These are phyloP conservation scores for Blastocystis sp. DNA, from an alignment of 352 stramenopile genomes.

Conservation along the genomic window DNA sequence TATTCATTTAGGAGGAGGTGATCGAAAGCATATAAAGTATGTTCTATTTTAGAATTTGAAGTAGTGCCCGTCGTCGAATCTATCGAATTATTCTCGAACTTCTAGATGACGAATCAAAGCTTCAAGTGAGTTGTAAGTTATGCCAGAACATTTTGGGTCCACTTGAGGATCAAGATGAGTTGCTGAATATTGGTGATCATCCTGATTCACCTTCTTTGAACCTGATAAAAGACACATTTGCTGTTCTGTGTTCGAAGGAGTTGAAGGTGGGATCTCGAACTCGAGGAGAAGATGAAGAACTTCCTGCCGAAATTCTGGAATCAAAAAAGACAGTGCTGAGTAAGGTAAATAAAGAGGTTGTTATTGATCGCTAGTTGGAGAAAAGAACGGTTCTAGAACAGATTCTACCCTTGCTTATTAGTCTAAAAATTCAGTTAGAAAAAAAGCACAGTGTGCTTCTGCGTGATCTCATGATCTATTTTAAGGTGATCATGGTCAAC, in stretches of 20 bases:
- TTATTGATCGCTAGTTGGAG: constrained; percentile 24
- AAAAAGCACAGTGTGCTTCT: constrained; percentile 14
- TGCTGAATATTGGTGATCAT: neutral
- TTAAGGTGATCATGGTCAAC: constrained; percentile 54
- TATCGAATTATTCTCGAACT: constrained; percentile 41
- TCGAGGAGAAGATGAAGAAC: constrained; percentile 13
- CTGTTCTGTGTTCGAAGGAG: constrained; percentile 44
- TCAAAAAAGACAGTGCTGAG: constrained; percentile 52
- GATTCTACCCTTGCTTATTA: constrained; percentile 35
- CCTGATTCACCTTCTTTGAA: constrained; percentile 6
- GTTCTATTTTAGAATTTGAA: neutral
- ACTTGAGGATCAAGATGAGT: constrained; percentile 21
- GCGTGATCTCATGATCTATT: constrained; percentile 52
- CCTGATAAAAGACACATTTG: constrained; percentile 14
- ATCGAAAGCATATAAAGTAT: constrained; percentile 17
- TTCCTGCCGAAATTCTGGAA: constrained; percentile 13
- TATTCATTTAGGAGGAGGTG: constrained; percentile 24
- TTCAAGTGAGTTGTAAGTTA: constrained; percentile 30
- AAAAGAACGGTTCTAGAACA: constrained; percentile 55
- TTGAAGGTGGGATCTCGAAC: constrained; percentile 28
- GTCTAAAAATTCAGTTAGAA: constrained; percentile 40
- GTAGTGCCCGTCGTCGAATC: neutral
- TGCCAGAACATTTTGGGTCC: constrained; percentile 47
- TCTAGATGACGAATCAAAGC: constrained; percentile 31
- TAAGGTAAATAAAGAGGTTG: neutral